Evolutionary conservation across 306 rosid genomes (phyloP), one percentile per base, ranked within the genome.

Genomic region (Cucumis hystrix): DNA sequence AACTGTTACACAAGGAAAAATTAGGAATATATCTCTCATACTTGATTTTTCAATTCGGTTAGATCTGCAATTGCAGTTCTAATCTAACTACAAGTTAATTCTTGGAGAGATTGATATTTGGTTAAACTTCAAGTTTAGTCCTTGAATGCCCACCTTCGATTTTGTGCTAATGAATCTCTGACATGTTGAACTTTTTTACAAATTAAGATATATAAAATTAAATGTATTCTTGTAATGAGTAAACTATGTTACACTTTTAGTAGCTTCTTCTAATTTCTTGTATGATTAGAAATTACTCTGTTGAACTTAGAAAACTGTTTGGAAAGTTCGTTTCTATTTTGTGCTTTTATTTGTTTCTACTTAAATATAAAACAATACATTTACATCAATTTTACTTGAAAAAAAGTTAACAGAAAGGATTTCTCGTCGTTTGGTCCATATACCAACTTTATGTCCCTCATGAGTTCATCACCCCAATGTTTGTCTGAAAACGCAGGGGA

Each of bases 401-500:
- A 20, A n/a, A 57, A 5, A 20, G 62, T 57, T 52, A 15, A 57
- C 8, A 43, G 49, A 43, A 47, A 12, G 17, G 14, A 47, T 12
- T 47, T 47, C 4, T 13, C 54, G 6, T 45, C 15, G 51, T 45
- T 45, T 45, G 51, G 51, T 2, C 51, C 51, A 45, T 45, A 1
- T 45, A 11, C 51, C 14, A 45, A 45, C 51, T 45, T 56, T 51
- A 40, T 1, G 18, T 13, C n/a, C 70, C 70, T 35, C 45, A 15
- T 17, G 8, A 14, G 70, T 61, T 35, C 2, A 62, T 25, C 49
- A 35, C 25, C 39, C 3, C 23, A 37, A 35, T 72, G 45, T 72
- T 13, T 47, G 52, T 72, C 11, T 10, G 55, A 79, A 70, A 80
- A 54, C 79, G 86, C 91, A 94, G 98, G 83, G 83, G 4, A 90